Conservation (phyloP, 768 basidiomycete species). For the Leucocoprinus leucothites region DNA sequence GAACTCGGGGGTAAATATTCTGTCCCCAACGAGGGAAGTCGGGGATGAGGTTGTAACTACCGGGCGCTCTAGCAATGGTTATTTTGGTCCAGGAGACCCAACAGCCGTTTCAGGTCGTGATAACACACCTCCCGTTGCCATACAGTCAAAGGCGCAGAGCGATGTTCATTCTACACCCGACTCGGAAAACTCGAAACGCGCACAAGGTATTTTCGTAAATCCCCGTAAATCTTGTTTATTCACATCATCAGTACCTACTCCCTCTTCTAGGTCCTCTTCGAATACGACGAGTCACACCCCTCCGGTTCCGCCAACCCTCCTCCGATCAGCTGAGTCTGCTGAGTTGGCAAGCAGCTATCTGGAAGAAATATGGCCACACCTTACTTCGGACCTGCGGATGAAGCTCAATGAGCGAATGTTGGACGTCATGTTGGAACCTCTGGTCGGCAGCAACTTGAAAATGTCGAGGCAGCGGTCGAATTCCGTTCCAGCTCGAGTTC, state of each 20-base stretch:
- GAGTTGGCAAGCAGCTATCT: neutral
- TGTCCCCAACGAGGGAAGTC: neutral
- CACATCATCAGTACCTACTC: neutral
- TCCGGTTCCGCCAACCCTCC: neutral
- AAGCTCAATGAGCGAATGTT: conserved; percentile 6
- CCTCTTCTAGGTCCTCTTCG: too few species aligned
- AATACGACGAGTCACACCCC: neutral
- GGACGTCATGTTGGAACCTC: neutral
- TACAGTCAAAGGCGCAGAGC: neutral
- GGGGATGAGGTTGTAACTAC: neutral
- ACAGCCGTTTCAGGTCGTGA: neutral
- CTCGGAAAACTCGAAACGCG: neutral
- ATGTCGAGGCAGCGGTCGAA: neutral
- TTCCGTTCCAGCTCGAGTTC: neutral
- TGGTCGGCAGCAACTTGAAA: neutral
- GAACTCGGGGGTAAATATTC: neutral
- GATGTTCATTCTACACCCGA: neutral
- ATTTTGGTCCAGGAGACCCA: neutral
- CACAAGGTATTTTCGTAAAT: neutral
- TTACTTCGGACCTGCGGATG: conserved; percentile 3
- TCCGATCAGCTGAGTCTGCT: neutral
- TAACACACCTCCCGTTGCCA: neutral
- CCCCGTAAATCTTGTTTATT: neutral
- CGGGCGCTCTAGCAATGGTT: neutral
- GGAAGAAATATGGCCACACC: conserved; percentile 2